Evolutionary conservation across 148 eudicot species (phyloP).

Genomic region (Rhododendron henanense): DNA sequence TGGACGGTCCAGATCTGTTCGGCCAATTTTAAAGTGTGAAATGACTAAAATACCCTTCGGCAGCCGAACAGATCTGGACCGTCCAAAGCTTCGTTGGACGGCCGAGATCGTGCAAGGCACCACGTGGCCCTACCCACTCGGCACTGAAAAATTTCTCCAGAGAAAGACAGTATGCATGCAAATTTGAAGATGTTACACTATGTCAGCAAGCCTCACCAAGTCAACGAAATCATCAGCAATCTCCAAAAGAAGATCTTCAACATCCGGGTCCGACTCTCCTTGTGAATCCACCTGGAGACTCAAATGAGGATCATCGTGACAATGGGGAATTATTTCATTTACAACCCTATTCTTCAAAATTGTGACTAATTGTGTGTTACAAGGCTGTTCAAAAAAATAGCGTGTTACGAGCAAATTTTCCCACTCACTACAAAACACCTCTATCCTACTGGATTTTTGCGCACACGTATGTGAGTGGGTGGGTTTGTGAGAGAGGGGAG

Average conservation of each 20-base stretch:
- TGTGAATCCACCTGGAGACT: slow-evolving; percentile 59
- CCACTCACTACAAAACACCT: not conserved
- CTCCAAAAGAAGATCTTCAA: slow-evolving; percentile 76
- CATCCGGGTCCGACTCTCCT: slow-evolving; percentile 72
- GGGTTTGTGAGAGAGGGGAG: no score
- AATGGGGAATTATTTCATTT: not conserved
- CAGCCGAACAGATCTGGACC: no score
- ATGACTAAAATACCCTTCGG: no score
- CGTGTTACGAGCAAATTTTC: not conserved
- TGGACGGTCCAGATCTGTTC: no score
- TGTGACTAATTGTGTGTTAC: not conserved
- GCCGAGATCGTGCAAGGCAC: no score
- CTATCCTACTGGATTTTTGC: not conserved
- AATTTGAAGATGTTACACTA: not conserved
- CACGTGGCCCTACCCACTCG: no score
- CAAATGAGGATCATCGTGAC: slow-evolving; percentile 1
- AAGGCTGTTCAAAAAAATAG: not conserved
- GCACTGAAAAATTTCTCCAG: no score
- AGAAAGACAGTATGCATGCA: not conserved
- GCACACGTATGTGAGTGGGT: not conserved
- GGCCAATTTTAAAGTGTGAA: no score
- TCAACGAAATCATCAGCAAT: slow-evolving; percentile 88
- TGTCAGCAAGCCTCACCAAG: slow-evolving; percentile 49
- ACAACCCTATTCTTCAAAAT: not conserved
- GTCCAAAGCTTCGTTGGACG: no score